Conservation (phyloP, 2,329 filamentous ascomycete genomes). For the Aureobasidium mangrovei region DNA sequence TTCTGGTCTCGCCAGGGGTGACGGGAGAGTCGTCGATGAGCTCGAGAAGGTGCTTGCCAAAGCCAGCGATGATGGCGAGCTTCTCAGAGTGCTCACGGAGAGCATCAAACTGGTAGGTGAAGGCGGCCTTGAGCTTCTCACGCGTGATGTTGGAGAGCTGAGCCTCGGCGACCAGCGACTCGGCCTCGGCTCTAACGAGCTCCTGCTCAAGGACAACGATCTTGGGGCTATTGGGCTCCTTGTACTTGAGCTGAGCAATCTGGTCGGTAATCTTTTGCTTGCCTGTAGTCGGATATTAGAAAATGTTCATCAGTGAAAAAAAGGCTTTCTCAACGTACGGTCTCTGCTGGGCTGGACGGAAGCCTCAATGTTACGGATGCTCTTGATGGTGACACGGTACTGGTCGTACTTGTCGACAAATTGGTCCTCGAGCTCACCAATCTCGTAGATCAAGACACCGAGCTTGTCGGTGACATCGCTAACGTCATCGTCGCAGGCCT, state of each 20-base stretch:
- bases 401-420: slow-evolving; percentile 99
- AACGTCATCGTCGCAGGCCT: slow-evolving; percentile 90
- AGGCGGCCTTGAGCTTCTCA: slow-evolving; percentile 97
- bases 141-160: slow-evolving; percentile 99
- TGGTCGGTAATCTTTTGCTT: slow-evolving; percentile 99
- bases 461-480: slow-evolving; percentile 99
- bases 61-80: slow-evolving; percentile 93
- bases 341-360: slow-evolving; percentile 97
- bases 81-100: slow-evolving; percentile 97
- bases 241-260: slow-evolving; percentile 98
- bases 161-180: slow-evolving; percentile 96
- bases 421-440: slow-evolving; percentile 95
- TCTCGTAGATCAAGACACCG: slow-evolving; percentile 94
- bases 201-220: slow-evolving; percentile 98
- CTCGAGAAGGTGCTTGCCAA: slow-evolving; percentile 95
- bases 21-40: slow-evolving; percentile 94
- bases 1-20: slow-evolving; percentile 90
- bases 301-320: background rate
- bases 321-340: slow-evolving; percentile 49
- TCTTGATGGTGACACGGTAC: slow-evolving; percentile 98
- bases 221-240: slow-evolving; percentile 95
- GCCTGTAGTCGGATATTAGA: slow-evolving; percentile 43
- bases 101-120: slow-evolving; percentile 96
- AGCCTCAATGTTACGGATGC: slow-evolving; percentile 96
- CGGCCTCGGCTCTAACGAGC: slow-evolving; percentile 93